Conservation (phyloP, 176 grass and related monocot genomes). For the Bothriochloa decipiens region DNA sequence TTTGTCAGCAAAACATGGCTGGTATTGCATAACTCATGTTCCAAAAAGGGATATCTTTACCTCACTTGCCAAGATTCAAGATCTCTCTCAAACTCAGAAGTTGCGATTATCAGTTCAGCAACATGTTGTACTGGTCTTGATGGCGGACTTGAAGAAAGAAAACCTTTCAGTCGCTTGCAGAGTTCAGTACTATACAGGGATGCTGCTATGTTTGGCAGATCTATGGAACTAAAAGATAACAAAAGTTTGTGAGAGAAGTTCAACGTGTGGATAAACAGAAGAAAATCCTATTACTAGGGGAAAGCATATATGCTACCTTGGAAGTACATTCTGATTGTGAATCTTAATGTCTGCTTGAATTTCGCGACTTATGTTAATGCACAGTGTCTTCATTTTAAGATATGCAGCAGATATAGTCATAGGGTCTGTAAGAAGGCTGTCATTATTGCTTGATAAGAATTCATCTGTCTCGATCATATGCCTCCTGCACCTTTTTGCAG, state of each 20-base stretch:
- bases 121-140: conserved; percentile 82
- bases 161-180: conserved; percentile 76
- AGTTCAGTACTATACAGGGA: conserved; percentile 85
- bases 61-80: conserved; percentile 88
- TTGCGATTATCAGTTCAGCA: conserved; percentile 78
- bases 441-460: conserved; percentile 80
- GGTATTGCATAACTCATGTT: conserved; percentile 6
- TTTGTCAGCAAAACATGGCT: conserved; percentile 24
- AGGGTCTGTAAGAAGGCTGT: conserved; percentile 75
- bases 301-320: conserved; percentile 58
- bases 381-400: conserved; percentile 93
- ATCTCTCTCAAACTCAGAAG: conserved; percentile 90
- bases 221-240: conserved; percentile 70
- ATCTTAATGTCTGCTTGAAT: conserved; percentile 97
- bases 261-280: conserved; percentile 12
- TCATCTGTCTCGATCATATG: conserved; percentile 97
- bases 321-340: conserved; percentile 93
- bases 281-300: conserved; percentile 5
- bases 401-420: conserved; percentile 86
- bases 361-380: conserved; percentile 81
- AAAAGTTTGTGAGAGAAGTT: conserved; percentile 25
- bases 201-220: conserved; percentile 94
- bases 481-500: conserved; percentile 84
- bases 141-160: conserved; percentile 88
- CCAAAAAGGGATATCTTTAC: conserved; percentile 51